Conservation (phyloP, 352 stramenopile species). For the Phytophthora constricta region DNA sequence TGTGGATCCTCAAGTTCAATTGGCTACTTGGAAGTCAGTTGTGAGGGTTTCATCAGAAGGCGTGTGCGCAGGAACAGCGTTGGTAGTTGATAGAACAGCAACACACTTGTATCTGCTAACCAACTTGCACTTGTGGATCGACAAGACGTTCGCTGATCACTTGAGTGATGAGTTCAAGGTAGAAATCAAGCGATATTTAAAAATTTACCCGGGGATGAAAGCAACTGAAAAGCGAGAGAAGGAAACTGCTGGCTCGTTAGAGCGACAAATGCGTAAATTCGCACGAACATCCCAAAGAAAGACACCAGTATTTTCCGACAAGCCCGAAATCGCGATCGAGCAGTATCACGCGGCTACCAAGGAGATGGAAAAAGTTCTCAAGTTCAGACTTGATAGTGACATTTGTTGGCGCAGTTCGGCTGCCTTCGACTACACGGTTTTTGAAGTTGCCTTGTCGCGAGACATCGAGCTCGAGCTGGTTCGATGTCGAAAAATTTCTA, state of each 20-base stretch:
- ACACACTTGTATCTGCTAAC: slow-evolving; percentile 36
- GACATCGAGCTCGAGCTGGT: too few species aligned
- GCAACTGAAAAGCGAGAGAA: slow-evolving; percentile 17
- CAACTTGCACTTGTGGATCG: too few species aligned
- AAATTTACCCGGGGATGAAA: slow-evolving; percentile 22
- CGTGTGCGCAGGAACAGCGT: slow-evolving; percentile 24
- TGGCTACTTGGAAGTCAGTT: slow-evolving; percentile 24
- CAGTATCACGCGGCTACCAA: too few species aligned
- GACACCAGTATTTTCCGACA: too few species aligned
- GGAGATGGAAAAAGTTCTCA: too few species aligned
- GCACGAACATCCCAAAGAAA: slow-evolving; percentile 3
- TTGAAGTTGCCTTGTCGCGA: too few species aligned
- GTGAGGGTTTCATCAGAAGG: slow-evolving; percentile 23
- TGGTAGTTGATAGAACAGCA: slow-evolving; percentile 35
- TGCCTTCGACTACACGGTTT: too few species aligned
- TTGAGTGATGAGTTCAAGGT: slow-evolving; percentile 36
- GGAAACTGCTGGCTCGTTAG: background rate
- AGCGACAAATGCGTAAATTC: background rate
- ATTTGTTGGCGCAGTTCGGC: too few species aligned
- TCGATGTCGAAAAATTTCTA: too few species aligned
- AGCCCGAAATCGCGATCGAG: too few species aligned
- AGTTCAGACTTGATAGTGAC: too few species aligned
- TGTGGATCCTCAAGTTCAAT: slow-evolving; percentile 27
- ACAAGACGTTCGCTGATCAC: slow-evolving; percentile 21
- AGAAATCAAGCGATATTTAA: slow-evolving; percentile 31